Evolutionary conservation across 1,284 basidiomycete species (phyloP), one percentile per base, ranked within the genome.

Genomic region (Ceratobasidium sp.): DNA sequence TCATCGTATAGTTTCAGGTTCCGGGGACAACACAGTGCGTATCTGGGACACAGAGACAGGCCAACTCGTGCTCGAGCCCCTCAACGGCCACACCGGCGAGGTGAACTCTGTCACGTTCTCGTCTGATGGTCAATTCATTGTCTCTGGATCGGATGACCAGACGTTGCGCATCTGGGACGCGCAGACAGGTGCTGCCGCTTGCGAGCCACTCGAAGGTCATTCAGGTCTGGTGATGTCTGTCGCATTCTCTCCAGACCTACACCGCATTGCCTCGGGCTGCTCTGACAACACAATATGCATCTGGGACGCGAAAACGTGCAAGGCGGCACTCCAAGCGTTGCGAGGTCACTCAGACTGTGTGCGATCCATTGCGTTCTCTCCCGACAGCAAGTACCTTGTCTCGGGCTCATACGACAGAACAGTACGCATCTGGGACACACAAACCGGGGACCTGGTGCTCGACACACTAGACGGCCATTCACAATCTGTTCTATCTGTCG

Each of bases 311-410:
- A n/a, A 33, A 30, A 33, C n/a, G 0, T 52, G 23, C 38, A 1
- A 44, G 0, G 5, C 75, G 10, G 10, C 8, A 8, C 46, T 16
- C 48, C 44, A 76, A 2, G 41, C 71, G 1, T 76, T 76, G 18
- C 69, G 55, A 2, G 59, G 41, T 52, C 30, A 62, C 35, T 59
- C 76, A 23, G 8, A 14, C 23, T n/a, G 30, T 18, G 38, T 50
- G 4, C 33, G 6, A 62, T 84, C 83, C 4, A 86, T 87, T 73
- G 82, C 81, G n/a, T 87, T 87, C 81, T 83, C 84, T 20, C 85
- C 86, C 23, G 70, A 79, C 68, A 52, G 71, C 30, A 41, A 23
- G 18, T 35, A 6, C 20, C 18, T 79, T 0, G 79, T 57, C 4
- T 78, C 77, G 6, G 71, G 64, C 20, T 78, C 79, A 1, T 0